Evolutionary conservation across 192 early-diverging fungal genomes (phyloP).

Genomic region (Gryganskiella cystojenkinii): DNA sequence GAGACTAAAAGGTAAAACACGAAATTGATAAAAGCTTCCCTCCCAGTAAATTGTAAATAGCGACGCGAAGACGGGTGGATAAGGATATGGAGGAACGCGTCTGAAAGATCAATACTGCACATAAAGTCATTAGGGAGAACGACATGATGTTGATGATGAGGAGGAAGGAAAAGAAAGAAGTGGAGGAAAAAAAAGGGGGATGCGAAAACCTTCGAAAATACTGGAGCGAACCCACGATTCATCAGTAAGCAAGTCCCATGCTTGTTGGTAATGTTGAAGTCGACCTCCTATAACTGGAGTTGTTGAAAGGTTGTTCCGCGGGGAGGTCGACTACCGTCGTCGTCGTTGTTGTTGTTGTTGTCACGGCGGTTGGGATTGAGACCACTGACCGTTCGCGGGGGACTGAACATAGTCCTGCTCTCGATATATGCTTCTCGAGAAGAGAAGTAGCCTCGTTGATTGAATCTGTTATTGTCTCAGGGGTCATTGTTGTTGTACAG

Average conservation of each 20-base stretch:
- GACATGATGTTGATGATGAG: no score
- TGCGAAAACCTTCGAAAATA: slow-evolving; percentile 17
- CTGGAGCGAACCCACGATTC: slow-evolving; percentile 14
- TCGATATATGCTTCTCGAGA: no score
- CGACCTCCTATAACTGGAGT: slow-evolving; percentile 12
- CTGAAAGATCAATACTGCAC: slow-evolving; percentile 17
- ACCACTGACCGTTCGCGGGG: no score
- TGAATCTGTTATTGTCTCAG: no score
- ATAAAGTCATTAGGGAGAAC: slow-evolving; percentile 12
- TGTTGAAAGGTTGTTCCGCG: neutral
- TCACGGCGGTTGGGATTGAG: neutral
- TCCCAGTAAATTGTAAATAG: slow-evolving; percentile 45
- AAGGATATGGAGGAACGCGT: slow-evolving; percentile 51
- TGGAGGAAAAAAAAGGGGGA: slow-evolving; percentile 3
- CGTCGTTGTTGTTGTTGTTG: neutral
- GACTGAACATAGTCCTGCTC: no score
- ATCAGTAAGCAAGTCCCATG: neutral
- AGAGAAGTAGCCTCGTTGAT: no score
- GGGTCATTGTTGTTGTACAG: no score
- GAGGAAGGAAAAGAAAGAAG: no score
- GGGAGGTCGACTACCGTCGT: neutral
- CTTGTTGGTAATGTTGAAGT: neutral
- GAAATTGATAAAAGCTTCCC: slow-evolving; percentile 40
- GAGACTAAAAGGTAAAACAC: slow-evolving; percentile 33
- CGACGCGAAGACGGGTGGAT: slow-evolving; percentile 21